Base-by-base conservation (phyloP, 2,329 filamentous ascomycete genomes). In the Penicillium verrucosum region DNA sequence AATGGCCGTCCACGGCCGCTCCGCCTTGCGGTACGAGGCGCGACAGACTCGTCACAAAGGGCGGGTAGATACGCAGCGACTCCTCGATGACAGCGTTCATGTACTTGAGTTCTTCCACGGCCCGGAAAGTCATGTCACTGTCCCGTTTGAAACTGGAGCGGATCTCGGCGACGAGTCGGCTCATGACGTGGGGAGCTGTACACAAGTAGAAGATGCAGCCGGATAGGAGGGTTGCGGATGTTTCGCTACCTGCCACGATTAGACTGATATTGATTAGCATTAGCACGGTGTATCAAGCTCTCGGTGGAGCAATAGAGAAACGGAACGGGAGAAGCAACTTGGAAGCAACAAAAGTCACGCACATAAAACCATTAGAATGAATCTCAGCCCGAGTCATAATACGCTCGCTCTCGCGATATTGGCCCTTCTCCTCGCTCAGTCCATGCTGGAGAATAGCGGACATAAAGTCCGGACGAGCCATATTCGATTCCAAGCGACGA, bases 81-180 rank as follows among this genome's bases (percentile, higher is more conserved):
- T 82, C 80, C 42, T 81, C 74, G 40, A 82, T 73, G 53, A 74
- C 75, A 4, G 79, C 80, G 5, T 73, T 70, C 0, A 82, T 68
- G 59, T 80, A 82, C 0, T 69, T 64, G 7, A 81, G 63, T 8
- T 51, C 25, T 3, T 58, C 51, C 1, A 70, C 62, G 2, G 59
- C 60, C n/a, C 56, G 52, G 7, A 69, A 66, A 0, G 60, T 62
- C 56, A 81, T 80, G 1, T 68, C 58, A 7, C 58, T 25, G 23
- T 70, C 62, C 25, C 21, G 23, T 1, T 23, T 11, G 46, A 73
- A 71, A 1, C 56, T 21, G 0, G 63, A 58, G 29, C 67, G 64
- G 18, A 73, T 59, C n/a, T 72, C 66, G 0, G 58, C 6, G 11
- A 32, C 49, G 10, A 74, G 61, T 23, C 42, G 50, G 14, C 38